Conservation (phyloP, 2,329 filamentous ascomycete species). For the Aureobasidium sp. region DNA sequence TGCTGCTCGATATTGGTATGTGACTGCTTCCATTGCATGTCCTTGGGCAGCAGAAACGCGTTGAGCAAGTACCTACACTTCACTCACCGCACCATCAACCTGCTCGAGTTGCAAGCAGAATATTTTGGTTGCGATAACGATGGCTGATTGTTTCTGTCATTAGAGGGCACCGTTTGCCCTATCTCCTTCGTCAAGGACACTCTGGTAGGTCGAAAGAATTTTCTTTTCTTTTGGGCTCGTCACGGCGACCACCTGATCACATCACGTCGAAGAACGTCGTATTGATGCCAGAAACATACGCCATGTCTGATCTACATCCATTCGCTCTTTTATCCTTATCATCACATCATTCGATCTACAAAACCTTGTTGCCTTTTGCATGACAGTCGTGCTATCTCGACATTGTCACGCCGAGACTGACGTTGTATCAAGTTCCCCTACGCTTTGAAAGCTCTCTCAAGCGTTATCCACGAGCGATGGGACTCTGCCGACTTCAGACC, state of each 20-base stretch:
- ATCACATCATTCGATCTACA: background rate
- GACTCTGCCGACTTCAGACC: conserved; percentile 53
- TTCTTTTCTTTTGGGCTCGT: conserved; percentile 6
- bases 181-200: conserved; percentile 80
- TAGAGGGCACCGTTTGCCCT: conserved; percentile 75
- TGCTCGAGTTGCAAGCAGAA: background rate
- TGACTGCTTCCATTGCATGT: background rate
- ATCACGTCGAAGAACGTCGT: conserved; percentile 1
- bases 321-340: background rate
- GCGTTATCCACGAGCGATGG: conserved; percentile 60
- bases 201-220: conserved; percentile 51
- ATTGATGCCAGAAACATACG: background rate
- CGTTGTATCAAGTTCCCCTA: conserved; percentile 59
- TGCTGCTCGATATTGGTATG: conserved; percentile 33
- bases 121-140: background rate
- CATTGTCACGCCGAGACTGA: conserved; percentile 2
- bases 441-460: conserved; percentile 58
- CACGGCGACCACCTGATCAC: background rate
- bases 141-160: conserved; percentile 4
- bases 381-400: background rate
- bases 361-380: conserved; percentile 1
- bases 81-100: background rate
- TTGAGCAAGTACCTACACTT: background rate
- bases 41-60: background rate
- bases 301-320: background rate